These are phyloP conservation scores for Cymbopogon citratus DNA, from an alignment of 176 grass and related monocot genomes.

Conservation along the genomic window DNA sequence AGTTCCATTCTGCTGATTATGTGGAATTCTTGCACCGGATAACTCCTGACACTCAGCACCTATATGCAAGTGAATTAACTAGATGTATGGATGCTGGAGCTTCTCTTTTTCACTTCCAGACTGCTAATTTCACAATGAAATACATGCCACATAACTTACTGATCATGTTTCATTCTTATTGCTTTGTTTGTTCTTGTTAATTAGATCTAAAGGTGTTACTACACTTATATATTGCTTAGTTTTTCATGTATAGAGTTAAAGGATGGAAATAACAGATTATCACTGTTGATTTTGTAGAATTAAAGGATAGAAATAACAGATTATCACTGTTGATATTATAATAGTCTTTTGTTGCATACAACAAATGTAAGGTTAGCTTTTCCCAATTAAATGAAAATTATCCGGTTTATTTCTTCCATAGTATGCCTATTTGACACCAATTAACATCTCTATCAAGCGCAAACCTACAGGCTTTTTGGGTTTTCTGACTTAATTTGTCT, in stretches of 20 bases:
- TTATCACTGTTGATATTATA: neutral
- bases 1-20: slow-evolving; percentile 98
- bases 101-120: slow-evolving; percentile 26
- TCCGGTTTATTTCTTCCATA: neutral
- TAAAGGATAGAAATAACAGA: slow-evolving; percentile 7
- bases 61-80: slow-evolving; percentile 70
- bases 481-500: slow-evolving; percentile 15
- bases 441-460: neutral
- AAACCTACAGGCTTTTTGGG: neutral
- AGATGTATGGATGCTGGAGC: slow-evolving; percentile 68
- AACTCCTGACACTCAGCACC: slow-evolving; percentile 74
- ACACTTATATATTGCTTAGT: slow-evolving; percentile 16
- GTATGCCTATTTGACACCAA: neutral
- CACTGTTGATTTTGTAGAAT: neutral
- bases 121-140: slow-evolving; percentile 17
- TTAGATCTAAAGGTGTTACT: neutral
- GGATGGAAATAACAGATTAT: slow-evolving; percentile 1
- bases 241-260: neutral
- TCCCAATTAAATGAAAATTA: neutral
- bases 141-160: neutral
- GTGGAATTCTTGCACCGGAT: slow-evolving; percentile 98
- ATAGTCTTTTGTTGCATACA: neutral
- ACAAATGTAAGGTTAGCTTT: neutral
- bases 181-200: slow-evolving; percentile 12
- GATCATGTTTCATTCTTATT: neutral